Evolutionary conservation across 2,329 filamentous ascomycete genomes (phyloP).

Genomic region (Ceratocystis destructans): DNA sequence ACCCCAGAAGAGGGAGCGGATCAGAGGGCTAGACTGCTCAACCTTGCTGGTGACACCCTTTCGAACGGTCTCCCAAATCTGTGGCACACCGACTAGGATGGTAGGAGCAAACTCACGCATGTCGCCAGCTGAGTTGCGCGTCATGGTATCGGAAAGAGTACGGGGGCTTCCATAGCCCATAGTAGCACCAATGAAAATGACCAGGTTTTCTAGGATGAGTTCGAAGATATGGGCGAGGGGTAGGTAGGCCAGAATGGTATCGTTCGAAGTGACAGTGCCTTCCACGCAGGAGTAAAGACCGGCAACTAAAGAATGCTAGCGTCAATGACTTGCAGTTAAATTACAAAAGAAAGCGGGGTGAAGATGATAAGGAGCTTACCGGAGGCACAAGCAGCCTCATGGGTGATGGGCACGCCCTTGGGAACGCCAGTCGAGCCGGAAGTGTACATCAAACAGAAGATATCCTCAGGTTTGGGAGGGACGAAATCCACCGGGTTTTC

Average conservation of each 20-base stretch:
- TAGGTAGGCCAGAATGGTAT: conserved; percentile 77
- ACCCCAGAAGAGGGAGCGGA: conserved; percentile 64
- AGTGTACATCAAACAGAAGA: conserved; percentile 77
- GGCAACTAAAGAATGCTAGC: conserved; percentile 39
- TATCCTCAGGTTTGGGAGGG: conserved; percentile 58
- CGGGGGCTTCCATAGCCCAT: conserved; percentile 88
- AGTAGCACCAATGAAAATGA: conserved; percentile 75
- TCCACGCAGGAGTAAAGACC: conserved; percentile 69
- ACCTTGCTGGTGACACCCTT: conserved; percentile 82
- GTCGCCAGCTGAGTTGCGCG: conserved; percentile 83
- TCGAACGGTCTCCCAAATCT: conserved; percentile 93
- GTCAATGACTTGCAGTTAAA: conserved; percentile 21
- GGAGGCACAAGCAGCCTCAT: conserved; percentile 66
- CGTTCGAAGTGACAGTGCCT: conserved; percentile 60
- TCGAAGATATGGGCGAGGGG: conserved; percentile 94
- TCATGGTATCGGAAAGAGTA: conserved; percentile 72
- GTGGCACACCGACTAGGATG: conserved; percentile 84
- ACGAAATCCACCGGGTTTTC: conserved; percentile 57
- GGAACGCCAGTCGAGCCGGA: conserved; percentile 81
- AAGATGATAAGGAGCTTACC: conserved; percentile 29
- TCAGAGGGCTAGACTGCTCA: conserved; percentile 53
- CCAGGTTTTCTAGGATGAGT: conserved; percentile 86
- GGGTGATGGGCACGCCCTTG: conserved; percentile 75
- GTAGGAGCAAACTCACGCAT: conserved; percentile 86
- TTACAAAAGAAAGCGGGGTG: neutral